Evolutionary conservation across 345 rosid genomes (phyloP).

Genomic region (Salix purpurea): DNA sequence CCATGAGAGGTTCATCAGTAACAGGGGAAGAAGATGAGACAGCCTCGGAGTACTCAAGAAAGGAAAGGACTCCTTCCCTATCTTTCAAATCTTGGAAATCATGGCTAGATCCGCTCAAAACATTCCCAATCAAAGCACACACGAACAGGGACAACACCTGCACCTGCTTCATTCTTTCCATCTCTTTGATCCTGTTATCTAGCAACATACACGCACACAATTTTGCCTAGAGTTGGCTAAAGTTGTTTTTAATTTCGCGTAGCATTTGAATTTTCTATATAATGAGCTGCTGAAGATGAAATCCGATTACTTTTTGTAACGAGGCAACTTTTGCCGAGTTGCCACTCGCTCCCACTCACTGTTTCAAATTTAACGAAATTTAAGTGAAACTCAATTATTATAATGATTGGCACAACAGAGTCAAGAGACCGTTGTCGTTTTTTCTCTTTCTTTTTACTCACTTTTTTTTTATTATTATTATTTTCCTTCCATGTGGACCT

Average conservation of each 20-base stretch:
- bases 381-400: not conserved
- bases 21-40: constrained; percentile 13
- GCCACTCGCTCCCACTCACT: no score
- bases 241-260: no score
- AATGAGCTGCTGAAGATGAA: no score
- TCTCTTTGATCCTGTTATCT: not conserved
- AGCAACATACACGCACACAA: no score
- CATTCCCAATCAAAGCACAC: constrained; percentile 17
- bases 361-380: no score
- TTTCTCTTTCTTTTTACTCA: not conserved
- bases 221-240: no score
- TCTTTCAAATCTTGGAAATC: constrained; percentile 25
- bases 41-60: constrained; percentile 17
- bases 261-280: no score
- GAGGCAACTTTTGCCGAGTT: no score
- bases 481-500: not conserved
- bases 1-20: constrained; percentile 42
- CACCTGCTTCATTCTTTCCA: not conserved
- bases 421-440: not conserved
- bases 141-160: not conserved
- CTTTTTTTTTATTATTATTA: not conserved
- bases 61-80: constrained; percentile 24
- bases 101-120: constrained; percentile 41
- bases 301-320: no score
- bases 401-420: not conserved